Percentiles rank a stretch among this genome's conserved stretches.
phyloP scores from a whole-genome alignment of 257 asterid species.

The Solanum habrochaites region DNA sequence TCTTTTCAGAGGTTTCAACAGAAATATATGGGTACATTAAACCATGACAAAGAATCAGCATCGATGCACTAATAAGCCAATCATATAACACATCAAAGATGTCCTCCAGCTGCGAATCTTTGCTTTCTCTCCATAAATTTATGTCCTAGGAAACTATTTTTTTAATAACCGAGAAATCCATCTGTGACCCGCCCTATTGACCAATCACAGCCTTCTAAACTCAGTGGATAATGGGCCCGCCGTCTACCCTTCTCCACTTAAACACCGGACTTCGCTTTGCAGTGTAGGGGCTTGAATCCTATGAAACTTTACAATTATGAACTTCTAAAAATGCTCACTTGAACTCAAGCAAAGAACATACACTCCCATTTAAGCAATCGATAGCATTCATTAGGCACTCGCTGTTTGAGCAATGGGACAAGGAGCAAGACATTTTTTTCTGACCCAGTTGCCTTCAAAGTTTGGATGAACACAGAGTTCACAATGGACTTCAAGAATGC shows the following conservation, averaged over 20 bases:
- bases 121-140: background rate
- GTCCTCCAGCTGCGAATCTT: background rate
- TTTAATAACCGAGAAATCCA: background rate
- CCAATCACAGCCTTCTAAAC: background rate
- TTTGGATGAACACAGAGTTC: background rate
- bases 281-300: background rate
- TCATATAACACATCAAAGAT: background rate
- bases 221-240: background rate
- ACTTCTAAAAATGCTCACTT: background rate
- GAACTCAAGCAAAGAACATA: background rate
- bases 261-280: background rate
- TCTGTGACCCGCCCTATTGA: background rate
- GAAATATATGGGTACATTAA: background rate
- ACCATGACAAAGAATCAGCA: background rate
- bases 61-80: background rate
- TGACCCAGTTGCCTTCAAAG: background rate
- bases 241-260: background rate
- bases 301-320: background rate
- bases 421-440: background rate
- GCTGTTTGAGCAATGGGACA: background rate
- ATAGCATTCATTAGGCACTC: background rate
- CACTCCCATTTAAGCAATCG: background rate
- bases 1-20: background rate
- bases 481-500: background rate
- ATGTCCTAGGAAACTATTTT: background rate